Evolutionary conservation across 441 rosid species (phyloP).

Genomic region (Kokia cookei): DNA sequence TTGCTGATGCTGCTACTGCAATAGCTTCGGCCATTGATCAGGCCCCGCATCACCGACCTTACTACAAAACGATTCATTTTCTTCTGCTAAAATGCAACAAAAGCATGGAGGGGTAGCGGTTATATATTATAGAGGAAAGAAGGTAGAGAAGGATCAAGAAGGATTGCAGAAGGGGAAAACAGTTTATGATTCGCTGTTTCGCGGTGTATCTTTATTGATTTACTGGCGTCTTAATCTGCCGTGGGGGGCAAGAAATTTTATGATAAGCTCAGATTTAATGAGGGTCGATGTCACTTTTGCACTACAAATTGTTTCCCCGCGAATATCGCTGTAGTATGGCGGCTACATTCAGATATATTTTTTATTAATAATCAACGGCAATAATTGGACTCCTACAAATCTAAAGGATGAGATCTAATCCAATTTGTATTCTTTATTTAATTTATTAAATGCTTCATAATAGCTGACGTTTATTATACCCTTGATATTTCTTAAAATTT

Average conservation of each 20-base stretch:
- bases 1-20: neutral
- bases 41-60: conserved; percentile 21
- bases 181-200: neutral
- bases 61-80: conserved; percentile 23
- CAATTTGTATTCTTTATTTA: neutral
- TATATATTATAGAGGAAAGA: neutral
- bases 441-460: neutral
- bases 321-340: neutral
- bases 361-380: neutral
- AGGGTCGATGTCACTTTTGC: neutral
- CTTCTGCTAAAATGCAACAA: neutral
- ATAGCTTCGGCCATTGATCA: conserved; percentile 11
- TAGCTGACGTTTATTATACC: neutral
- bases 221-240: neutral
- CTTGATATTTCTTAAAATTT: neutral
- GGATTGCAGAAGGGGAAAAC: neutral
- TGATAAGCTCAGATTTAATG: neutral
- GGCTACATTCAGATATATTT: neutral
- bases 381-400: neutral
- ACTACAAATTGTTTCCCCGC: neutral
- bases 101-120: neutral
- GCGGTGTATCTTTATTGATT: neutral
- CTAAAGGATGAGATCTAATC: neutral
- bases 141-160: neutral
- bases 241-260: neutral